These are phyloP conservation scores for Arachis hypogaea DNA, from an alignment of 306 rosid species.

Conservation along the genomic window DNA sequence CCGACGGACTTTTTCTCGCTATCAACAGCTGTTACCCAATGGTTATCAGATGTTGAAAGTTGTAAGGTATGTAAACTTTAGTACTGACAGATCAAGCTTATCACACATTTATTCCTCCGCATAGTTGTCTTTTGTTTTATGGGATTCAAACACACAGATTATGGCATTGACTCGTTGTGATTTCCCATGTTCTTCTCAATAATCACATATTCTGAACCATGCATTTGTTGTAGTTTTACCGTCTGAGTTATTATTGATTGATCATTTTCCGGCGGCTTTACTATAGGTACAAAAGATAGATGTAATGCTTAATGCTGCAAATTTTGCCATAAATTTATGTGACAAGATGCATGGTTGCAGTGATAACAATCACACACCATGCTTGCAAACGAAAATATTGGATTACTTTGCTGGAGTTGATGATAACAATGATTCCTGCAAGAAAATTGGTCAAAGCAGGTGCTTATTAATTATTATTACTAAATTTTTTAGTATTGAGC, in stretches of 20 bases:
- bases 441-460: constrained; percentile 78
- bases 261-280: constrained; percentile 33
- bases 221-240: constrained; percentile 6
- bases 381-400: constrained; percentile 75
- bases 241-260: constrained; percentile 11
- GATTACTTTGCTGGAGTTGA: constrained; percentile 73
- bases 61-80: constrained; percentile 63
- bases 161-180: neutral
- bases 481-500: constrained; percentile 10
- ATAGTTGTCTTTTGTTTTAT: constrained; percentile 6
- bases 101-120: constrained; percentile 20
- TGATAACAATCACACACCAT: constrained; percentile 68
- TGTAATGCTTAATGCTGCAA: constrained; percentile 74
- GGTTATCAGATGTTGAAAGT: constrained; percentile 85
- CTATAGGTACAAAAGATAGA: constrained; percentile 83
- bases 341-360: constrained; percentile 68
- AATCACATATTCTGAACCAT: constrained; percentile 12
- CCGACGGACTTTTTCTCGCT: constrained; percentile 73
- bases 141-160: constrained; percentile 4
- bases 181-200: neutral
- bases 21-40: constrained; percentile 71
- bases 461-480: constrained; percentile 39
- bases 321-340: constrained; percentile 61
- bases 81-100: neutral
- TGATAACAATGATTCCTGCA: constrained; percentile 52